These are phyloP conservation scores for Cymbopogon citratus DNA, from an alignment of 176 grass and related monocot genomes.

Conservation along the genomic window DNA sequence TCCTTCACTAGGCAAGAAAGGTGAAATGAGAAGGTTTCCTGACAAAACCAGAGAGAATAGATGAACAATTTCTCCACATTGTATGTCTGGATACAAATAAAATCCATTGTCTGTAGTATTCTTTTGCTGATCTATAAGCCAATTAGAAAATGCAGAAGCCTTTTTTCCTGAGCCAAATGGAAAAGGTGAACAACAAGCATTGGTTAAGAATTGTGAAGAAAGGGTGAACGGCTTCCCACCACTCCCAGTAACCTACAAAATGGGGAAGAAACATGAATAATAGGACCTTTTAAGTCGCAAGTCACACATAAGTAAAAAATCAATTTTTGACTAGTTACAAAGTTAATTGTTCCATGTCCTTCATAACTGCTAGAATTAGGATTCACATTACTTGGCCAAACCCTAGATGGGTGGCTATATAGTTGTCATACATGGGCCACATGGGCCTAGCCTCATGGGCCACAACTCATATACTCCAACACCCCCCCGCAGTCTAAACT, in stretches of 20 bases:
- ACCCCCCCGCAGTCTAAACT: no score
- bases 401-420: no score
- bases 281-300: not conserved
- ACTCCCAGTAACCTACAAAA: slow-evolving; percentile 69
- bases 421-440: no score
- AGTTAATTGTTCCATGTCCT: not conserved
- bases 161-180: slow-evolving; percentile 82
- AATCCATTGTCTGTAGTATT: slow-evolving; percentile 31
- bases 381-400: no score
- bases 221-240: slow-evolving; percentile 71
- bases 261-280: slow-evolving; percentile 15
- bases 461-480: no score
- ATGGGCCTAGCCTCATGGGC: no score
- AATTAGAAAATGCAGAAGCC: slow-evolving; percentile 54
- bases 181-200: slow-evolving; percentile 71
- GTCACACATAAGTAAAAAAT: not conserved
- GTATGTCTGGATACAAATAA: slow-evolving; percentile 66
- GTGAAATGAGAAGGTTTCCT: slow-evolving; percentile 55
- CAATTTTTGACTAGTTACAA: not conserved
- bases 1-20: slow-evolving; percentile 66
- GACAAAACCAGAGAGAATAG: slow-evolving; percentile 68
- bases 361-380: no score
- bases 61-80: slow-evolving; percentile 78
- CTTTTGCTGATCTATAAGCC: slow-evolving; percentile 61
- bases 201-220: slow-evolving; percentile 70